These are phyloP conservation scores for Phanerochaete sordida DNA, from an alignment of 768 basidiomycete species.

Conservation along the genomic window DNA sequence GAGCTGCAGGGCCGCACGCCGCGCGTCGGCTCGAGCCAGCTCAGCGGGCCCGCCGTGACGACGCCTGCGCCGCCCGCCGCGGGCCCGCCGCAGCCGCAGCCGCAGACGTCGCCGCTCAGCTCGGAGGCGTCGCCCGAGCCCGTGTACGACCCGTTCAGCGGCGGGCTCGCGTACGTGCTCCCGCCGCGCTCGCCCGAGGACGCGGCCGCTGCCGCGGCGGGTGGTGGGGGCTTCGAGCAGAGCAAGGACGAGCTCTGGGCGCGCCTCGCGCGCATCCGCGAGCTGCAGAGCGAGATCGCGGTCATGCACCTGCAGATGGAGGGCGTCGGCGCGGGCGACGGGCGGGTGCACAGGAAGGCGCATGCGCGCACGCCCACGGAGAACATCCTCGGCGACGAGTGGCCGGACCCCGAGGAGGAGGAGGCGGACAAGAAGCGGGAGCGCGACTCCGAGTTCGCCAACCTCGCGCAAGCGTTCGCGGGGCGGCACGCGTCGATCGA, in stretches of 20 bases:
- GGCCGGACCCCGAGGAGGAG: conserved; percentile 43
- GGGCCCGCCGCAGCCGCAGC: conserved; percentile 10
- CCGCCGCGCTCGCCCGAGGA: conserved; percentile 9
- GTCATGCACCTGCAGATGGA: conserved; percentile 77
- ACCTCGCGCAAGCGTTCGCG: conserved; percentile 63
- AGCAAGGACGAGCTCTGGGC: conserved; percentile 58
- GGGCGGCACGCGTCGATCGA: conserved; percentile 67
- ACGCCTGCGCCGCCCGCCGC: conserved; percentile 16
- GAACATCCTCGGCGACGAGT: conserved; percentile 46
- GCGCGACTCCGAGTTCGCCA: conserved; percentile 66
- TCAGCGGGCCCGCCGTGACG: conserved; percentile 11
- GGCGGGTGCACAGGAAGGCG: conserved; percentile 17
- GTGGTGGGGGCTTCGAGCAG: conserved; percentile 17
- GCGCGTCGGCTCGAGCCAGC: not conserved
- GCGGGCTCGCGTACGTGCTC: conserved; percentile 38
- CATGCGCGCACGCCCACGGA: conserved; percentile 30
- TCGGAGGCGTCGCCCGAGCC: conserved; percentile 19
- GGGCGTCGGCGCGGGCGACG: conserved; percentile 42
- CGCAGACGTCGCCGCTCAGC: conserved; percentile 3
- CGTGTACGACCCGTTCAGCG: conserved; percentile 48
- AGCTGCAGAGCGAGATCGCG: conserved; percentile 69
- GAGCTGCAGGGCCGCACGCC: conserved; percentile 38
- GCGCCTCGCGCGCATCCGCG: conserved; percentile 64
- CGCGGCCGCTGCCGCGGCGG: conserved; percentile 14
- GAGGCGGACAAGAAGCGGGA: conserved; percentile 46